These are phyloP conservation scores for Phytophthora sansomeana DNA, from an alignment of 352 stramenopile species.

Conservation along the genomic window DNA sequence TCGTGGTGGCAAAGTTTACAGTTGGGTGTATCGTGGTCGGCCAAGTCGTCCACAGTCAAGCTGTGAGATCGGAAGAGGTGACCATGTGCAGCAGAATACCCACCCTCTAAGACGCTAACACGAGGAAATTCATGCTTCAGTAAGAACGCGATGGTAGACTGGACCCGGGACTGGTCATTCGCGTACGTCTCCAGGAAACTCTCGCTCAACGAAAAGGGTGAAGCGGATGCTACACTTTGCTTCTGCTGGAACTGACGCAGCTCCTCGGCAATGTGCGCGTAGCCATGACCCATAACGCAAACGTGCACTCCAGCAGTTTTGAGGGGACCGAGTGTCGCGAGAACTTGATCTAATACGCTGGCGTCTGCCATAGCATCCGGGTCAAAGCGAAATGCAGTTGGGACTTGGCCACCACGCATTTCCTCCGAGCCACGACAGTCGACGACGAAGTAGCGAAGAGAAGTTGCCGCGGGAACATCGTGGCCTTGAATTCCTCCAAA, in stretches of 20 bases:
- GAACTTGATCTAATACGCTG: slow-evolving; percentile 63
- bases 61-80: slow-evolving; percentile 57
- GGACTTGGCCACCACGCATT: slow-evolving; percentile 59
- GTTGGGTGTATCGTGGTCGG: slow-evolving; percentile 71
- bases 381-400: slow-evolving; percentile 82
- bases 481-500: slow-evolving; percentile 76
- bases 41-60: slow-evolving; percentile 73
- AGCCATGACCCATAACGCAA: slow-evolving; percentile 84
- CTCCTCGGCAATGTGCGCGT: slow-evolving; percentile 70
- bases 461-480: slow-evolving; percentile 23
- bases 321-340: slow-evolving; percentile 69
- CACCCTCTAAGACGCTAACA: slow-evolving; percentile 79
- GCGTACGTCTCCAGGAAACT: slow-evolving; percentile 73
- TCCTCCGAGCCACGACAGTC: slow-evolving; percentile 71
- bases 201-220: slow-evolving; percentile 62
- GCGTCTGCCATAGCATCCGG: slow-evolving; percentile 67
- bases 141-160: slow-evolving; percentile 76
- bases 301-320: slow-evolving; percentile 73
- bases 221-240: slow-evolving; percentile 25
- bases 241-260: slow-evolving; percentile 53
- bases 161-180: slow-evolving; percentile 71
- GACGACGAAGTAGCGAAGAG: slow-evolving; percentile 80
- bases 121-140: slow-evolving; percentile 76
- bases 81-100: slow-evolving; percentile 69
- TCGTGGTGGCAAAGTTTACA: slow-evolving; percentile 77